Evolutionary conservation across 2,329 filamentous ascomycete genomes (phyloP).

Genomic region (Colletotrichum nymphaeae): DNA sequence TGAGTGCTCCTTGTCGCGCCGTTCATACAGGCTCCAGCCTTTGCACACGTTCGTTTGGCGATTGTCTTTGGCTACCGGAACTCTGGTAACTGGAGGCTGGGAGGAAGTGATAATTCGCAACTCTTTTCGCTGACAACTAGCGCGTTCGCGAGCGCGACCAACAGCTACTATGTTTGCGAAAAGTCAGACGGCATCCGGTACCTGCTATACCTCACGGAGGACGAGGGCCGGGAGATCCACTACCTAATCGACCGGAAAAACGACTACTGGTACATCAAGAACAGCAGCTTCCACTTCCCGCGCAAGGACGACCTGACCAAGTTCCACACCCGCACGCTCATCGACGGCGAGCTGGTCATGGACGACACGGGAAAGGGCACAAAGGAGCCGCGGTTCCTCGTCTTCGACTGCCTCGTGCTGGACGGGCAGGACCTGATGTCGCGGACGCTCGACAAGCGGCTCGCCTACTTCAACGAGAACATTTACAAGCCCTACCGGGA

Average conservation of each 20-base stretch:
- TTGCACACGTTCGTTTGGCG: too few relatives aligned
- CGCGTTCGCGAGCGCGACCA: neutral
- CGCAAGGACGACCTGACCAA: conserved; percentile 70
- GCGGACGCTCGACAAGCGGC: conserved; percentile 85
- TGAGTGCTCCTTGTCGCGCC: conserved; percentile 49
- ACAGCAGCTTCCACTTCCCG: conserved; percentile 82
- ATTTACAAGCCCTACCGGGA: conserved; percentile 78
- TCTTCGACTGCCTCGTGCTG: conserved; percentile 92
- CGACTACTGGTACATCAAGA: conserved; percentile 89
- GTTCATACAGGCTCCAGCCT: neutral
- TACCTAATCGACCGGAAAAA: conserved; percentile 98
- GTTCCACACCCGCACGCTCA: conserved; percentile 84
- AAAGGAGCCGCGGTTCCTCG: conserved; percentile 82
- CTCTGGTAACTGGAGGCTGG: neutral
- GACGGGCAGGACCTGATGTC: conserved; percentile 82
- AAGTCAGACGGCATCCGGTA: conserved; percentile 98
- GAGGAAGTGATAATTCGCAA: neutral
- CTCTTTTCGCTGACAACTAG: conserved; percentile 15
- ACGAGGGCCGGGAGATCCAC: conserved; percentile 75
- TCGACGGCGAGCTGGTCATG: conserved; percentile 94
- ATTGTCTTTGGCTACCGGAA: neutral
- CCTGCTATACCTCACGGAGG: conserved; percentile 86
- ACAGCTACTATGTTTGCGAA: conserved; percentile 94
- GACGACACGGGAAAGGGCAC: conserved; percentile 78
- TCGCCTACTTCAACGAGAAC: conserved; percentile 85